A percentile compares a stretch with the other conserved stretches of the same genome.
Evolutionary conservation across 2,329 filamentous ascomycete genomes (phyloP).

Genomic region (Aspergillus sp.): DNA sequence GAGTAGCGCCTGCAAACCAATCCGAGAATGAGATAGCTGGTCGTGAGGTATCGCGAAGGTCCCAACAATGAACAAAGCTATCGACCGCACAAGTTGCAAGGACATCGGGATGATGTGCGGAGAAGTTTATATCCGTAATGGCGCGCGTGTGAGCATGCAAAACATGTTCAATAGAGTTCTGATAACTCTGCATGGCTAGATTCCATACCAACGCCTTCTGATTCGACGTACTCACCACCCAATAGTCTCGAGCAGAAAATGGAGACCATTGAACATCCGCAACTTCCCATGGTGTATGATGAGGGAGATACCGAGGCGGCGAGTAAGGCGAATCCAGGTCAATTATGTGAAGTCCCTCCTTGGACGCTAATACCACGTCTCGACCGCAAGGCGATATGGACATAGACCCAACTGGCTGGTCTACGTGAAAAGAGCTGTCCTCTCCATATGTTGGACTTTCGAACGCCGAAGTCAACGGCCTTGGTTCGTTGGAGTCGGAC

Average conservation of each 20-base stretch:
- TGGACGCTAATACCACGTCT: constrained; percentile 87
- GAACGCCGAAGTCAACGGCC: constrained; percentile 58
- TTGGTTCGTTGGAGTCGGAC: constrained; percentile 37
- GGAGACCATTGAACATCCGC: constrained; percentile 97
- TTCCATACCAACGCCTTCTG: constrained; percentile 96
- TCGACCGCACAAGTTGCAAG: constrained; percentile 90
- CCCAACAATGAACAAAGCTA: constrained; percentile 91
- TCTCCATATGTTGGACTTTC: constrained; percentile 86
- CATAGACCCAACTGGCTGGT: constrained; percentile 78
- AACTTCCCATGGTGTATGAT: constrained; percentile 89
- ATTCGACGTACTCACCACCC: constrained; percentile 92
- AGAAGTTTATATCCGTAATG: constrained; percentile 96
- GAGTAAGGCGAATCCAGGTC: constrained; percentile 89
- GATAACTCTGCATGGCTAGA: constrained; percentile 66
- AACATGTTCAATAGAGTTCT: constrained; percentile 84
- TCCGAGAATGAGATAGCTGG: constrained; percentile 82
- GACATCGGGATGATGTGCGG: constrained; percentile 84
- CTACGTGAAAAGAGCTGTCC: constrained; percentile 80
- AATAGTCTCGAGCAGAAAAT: constrained; percentile 83
- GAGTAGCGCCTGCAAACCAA: constrained; percentile 90
- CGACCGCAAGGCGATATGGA: constrained; percentile 89
- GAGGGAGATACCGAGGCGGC: constrained; percentile 78
- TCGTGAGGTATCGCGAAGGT: constrained; percentile 70
- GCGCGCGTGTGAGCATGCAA: constrained; percentile 82
- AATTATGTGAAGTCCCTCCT: constrained; percentile 85